These are phyloP conservation scores for Neoboletus magnificus DNA, from an alignment of 768 basidiomycete species.

Conservation along the genomic window DNA sequence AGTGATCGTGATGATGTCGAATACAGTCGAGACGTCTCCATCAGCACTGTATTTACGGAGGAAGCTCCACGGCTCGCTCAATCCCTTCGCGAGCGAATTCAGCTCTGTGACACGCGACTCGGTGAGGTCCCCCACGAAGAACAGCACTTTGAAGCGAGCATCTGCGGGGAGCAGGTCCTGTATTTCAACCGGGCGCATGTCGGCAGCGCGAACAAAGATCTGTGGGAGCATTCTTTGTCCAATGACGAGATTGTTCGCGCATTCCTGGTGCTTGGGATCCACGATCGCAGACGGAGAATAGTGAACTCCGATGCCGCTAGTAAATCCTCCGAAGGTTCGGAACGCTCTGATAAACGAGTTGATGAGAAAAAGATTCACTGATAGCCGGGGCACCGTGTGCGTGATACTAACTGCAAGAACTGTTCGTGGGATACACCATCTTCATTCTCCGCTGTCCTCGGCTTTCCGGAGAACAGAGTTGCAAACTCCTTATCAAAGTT, in stretches of 20 bases:
- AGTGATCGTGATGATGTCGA: slow-evolving; percentile 28
- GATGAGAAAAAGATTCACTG: background rate
- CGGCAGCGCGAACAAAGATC: slow-evolving; percentile 34
- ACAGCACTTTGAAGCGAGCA: slow-evolving; percentile 36
- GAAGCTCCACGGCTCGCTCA: slow-evolving; percentile 25
- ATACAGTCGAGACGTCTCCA: slow-evolving; percentile 28
- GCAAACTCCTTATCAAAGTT: slow-evolving; percentile 65
- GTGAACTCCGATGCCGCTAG: slow-evolving; percentile 38
- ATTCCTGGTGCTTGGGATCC: slow-evolving; percentile 27
- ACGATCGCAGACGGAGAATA: slow-evolving; percentile 39
- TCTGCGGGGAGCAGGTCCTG: slow-evolving; percentile 41
- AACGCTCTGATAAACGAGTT: slow-evolving; percentile 28
- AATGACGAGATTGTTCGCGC: slow-evolving; percentile 32
- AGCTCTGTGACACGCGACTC: slow-evolving; percentile 21
- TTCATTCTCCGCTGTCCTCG: slow-evolving; percentile 42
- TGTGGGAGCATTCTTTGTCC: slow-evolving; percentile 41
- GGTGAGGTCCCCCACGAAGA: slow-evolving; percentile 33
- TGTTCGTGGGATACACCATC: slow-evolving; percentile 34
- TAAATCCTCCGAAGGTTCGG: slow-evolving; percentile 37
- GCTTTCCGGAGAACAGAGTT: slow-evolving; percentile 65
- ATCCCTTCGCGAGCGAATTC: slow-evolving; percentile 24
- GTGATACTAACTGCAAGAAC: slow-evolving; percentile 31
- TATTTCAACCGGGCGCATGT: slow-evolving; percentile 37
- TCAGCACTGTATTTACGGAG: slow-evolving; percentile 27
- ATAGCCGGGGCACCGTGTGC: background rate